Conservation (phyloP, 768 basidiomycete genomes). For the Calocybe indica region DNA sequence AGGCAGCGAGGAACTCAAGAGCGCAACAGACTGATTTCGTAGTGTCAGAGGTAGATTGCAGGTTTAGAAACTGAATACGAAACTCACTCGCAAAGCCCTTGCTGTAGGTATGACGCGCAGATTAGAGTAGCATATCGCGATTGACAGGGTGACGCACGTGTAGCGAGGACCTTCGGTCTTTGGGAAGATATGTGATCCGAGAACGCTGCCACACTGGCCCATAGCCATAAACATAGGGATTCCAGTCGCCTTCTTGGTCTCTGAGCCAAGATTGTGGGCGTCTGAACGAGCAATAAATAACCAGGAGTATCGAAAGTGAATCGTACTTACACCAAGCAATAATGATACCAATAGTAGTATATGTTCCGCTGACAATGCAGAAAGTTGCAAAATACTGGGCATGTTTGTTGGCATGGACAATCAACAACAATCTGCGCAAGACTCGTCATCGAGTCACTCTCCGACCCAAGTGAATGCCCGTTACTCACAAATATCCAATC, state of each 20-base stretch:
- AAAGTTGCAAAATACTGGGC: constrained; percentile 77
- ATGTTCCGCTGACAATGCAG: constrained; percentile 72
- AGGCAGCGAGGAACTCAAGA: constrained; percentile 49
- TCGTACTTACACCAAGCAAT: constrained; percentile 68
- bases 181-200: constrained; percentile 75
- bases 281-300: constrained; percentile 26
- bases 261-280: constrained; percentile 72
- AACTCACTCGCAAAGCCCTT: constrained; percentile 53
- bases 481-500: constrained; percentile 63
- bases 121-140: not conserved
- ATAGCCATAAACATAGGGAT: constrained; percentile 79
- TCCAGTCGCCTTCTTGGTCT: constrained; percentile 71
- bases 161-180: constrained; percentile 58
- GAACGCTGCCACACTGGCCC: constrained; percentile 69
- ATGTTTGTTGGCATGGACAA: constrained; percentile 45
- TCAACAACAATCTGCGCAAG: constrained; percentile 43
- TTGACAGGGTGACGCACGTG: constrained; percentile 36
- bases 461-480: constrained; percentile 3
- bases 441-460: not conserved
- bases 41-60: constrained; percentile 3
- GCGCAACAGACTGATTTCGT: constrained; percentile 36
- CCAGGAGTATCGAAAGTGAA: not conserved
- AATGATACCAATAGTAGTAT: constrained; percentile 66
- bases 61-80: not conserved
- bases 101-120: constrained; percentile 21